Conservation (phyloP, 345 rosid genomes). For the Gossypium raimondii region DNA sequence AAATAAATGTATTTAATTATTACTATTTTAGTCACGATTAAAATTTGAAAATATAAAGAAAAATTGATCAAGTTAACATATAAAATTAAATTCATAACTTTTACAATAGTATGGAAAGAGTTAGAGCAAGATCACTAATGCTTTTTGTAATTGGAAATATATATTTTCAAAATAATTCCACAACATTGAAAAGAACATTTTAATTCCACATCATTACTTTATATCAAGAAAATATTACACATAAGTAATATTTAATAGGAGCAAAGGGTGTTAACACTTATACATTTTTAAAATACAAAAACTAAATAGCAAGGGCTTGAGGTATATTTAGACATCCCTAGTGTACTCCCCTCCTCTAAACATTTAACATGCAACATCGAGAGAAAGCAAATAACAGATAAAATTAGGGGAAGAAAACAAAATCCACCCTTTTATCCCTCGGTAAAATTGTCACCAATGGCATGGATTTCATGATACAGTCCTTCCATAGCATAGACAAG, state of each 20-base stretch:
- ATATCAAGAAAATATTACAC: background rate
- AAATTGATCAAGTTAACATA: too few species aligned
- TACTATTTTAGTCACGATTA: too few species aligned
- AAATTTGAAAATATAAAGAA: too few species aligned
- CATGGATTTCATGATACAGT: conserved; percentile 19
- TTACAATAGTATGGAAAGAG: too few species aligned
- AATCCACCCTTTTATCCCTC: background rate
- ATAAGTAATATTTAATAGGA: background rate
- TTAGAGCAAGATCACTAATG: too few species aligned
- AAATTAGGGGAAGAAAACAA: background rate
- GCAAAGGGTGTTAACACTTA: background rate
- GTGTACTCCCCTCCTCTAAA: too few species aligned
- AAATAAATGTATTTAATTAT: too few species aligned
- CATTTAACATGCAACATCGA: background rate
- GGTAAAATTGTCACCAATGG: background rate
- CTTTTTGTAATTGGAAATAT: too few species aligned
- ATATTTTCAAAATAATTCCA: background rate
- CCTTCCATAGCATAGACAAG: conserved; percentile 26
- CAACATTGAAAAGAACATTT: background rate
- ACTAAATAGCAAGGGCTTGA: background rate
- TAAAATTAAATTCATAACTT: too few species aligned
- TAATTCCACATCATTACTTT: background rate
- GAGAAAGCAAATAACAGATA: background rate
- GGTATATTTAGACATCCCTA: background rate
- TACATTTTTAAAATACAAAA: background rate